Evolutionary conservation across 352 stramenopile species (phyloP).

Genomic region (Phytopythium boreale): DNA sequence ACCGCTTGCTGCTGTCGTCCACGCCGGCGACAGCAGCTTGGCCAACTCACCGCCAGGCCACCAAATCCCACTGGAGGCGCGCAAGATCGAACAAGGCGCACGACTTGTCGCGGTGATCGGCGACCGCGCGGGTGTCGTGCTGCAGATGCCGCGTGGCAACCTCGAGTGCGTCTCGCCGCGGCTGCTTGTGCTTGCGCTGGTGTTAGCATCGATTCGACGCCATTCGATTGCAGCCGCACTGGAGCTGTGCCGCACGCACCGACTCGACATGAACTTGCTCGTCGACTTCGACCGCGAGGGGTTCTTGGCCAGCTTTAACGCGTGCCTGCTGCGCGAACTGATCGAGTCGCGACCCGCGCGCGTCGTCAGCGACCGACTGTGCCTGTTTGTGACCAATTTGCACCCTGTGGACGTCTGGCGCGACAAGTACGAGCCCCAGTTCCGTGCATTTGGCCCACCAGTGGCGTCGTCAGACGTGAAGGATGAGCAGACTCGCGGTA

Average conservation of each 20-base stretch:
- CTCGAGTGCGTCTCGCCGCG: conserved; percentile 64
- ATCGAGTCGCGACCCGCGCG: conserved; percentile 22
- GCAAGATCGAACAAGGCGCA: conserved; percentile 62
- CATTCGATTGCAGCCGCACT: conserved; percentile 45
- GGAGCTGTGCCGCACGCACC: conserved; percentile 73
- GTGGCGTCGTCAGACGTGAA: background rate
- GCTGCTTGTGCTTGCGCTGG: conserved; percentile 53
- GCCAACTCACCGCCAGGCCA: background rate
- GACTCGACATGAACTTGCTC: conserved; percentile 75
- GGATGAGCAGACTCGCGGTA: background rate
- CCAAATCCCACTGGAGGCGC: conserved; percentile 16
- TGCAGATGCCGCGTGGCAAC: conserved; percentile 79
- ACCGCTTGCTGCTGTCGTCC: conserved; percentile 4
- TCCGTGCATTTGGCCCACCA: conserved; percentile 25
- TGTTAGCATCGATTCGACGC: conserved; percentile 34
- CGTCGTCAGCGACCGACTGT: conserved; percentile 60
- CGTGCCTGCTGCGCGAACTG: conserved; percentile 29
- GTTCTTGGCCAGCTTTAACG: conserved; percentile 37
- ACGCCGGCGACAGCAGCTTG: background rate
- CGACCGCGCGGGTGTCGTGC: conserved; percentile 50
- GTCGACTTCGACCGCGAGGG: conserved; percentile 50
- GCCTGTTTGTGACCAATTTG: conserved; percentile 74
- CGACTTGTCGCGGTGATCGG: conserved; percentile 53
- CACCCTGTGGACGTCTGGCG: conserved; percentile 67
- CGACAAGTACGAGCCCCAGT: conserved; percentile 53